Conservation (phyloP, 2,329 filamentous ascomycete species). For the Aureobasidium sp. region DNA sequence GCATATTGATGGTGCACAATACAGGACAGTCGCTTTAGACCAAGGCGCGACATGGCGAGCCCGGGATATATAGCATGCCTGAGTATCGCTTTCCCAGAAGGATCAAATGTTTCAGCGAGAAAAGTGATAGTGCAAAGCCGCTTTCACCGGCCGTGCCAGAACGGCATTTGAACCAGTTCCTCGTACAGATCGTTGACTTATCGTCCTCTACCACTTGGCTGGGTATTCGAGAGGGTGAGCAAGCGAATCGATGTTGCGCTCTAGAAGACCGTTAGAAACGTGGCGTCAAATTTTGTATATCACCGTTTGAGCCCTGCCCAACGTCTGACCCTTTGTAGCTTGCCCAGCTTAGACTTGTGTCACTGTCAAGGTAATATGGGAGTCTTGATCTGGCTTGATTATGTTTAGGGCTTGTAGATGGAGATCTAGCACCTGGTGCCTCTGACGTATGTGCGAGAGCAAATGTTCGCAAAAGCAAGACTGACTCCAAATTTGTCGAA, state of each 20-base stretch:
- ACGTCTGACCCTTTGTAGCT: neutral
- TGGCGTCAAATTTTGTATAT: conserved; percentile 3
- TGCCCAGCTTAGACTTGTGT: neutral
- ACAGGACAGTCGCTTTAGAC: neutral
- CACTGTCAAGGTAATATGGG: neutral
- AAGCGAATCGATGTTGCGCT: neutral
- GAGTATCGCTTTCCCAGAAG: neutral
- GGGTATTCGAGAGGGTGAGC: neutral
- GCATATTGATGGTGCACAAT: neutral
- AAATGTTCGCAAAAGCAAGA: too few relatives aligned
- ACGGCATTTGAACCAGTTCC: neutral
- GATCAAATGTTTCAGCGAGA: neutral
- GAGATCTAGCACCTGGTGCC: neutral
- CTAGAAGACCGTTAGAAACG: conserved; percentile 1
- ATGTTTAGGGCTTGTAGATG: neutral
- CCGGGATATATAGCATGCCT: neutral
- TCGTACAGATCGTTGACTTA: neutral
- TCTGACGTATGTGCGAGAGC: too few relatives aligned
- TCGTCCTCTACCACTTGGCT: neutral
- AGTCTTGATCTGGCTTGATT: neutral
- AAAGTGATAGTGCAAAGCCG: neutral
- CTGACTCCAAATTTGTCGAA: too few relatives aligned
- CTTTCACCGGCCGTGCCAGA: neutral
- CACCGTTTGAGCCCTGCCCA: neutral
- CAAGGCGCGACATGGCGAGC: neutral